Conservation (phyloP, 2,329 filamentous ascomycete species). For the Madurella mycetomatis region DNA sequence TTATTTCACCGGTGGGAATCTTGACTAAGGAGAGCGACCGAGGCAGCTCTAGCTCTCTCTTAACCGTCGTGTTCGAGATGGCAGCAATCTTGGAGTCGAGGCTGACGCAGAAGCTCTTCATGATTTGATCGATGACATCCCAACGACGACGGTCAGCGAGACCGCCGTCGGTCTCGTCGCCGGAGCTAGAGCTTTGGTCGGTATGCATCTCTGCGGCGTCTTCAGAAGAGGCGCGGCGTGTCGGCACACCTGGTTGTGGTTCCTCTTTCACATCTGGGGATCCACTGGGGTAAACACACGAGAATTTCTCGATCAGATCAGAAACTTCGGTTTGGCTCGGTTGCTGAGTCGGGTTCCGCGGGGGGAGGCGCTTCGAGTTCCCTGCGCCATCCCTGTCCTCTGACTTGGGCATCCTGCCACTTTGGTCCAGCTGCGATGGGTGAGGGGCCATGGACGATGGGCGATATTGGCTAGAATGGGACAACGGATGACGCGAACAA, state of each 20-base stretch:
- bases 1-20: no score
- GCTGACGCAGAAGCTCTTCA: conserved; percentile 19
- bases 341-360: neutral
- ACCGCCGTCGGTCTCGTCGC: conserved; percentile 6
- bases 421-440: no score
- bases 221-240: no score
- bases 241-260: no score
- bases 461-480: no score
- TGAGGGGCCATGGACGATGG: no score
- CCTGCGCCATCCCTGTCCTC: no score
- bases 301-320: neutral
- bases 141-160: neutral
- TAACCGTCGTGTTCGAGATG: neutral
- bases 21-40: no score
- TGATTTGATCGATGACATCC: conserved; percentile 22
- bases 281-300: neutral
- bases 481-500: no score
- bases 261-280: neutral
- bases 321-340: neutral
- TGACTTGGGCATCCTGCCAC: no score
- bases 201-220: no score
- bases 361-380: no score
- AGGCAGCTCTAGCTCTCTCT: neutral
- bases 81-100: conserved; percentile 19
- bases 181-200: conserved; percentile 1